phyloP scores from a whole-genome alignment of 192 early-diverging fungal species.

The Coemansia sp. region DNA sequence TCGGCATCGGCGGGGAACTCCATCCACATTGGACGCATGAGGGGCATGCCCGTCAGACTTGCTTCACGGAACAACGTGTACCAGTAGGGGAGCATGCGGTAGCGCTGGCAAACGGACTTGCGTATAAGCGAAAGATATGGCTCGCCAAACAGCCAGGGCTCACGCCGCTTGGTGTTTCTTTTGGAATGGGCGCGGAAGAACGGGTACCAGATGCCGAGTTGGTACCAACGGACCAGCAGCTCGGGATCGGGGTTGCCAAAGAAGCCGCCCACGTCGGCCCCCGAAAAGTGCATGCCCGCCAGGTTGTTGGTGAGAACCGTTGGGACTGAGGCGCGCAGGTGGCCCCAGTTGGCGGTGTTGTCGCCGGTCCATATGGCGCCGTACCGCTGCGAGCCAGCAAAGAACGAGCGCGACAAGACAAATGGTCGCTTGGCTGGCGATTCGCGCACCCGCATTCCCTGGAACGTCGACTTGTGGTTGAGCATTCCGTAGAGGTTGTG shows the following conservation, averaged over 20 bases:
- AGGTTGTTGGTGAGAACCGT: conserved; percentile 89
- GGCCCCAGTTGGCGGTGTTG: conserved; percentile 86
- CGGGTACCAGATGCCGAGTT: conserved; percentile 90
- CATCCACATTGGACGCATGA: conserved; percentile 86
- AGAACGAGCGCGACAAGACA: conserved; percentile 92
- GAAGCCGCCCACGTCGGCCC: conserved; percentile 97
- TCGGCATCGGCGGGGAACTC: conserved; percentile 81
- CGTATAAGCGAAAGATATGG: conserved; percentile 78
- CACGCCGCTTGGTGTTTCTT: conserved; percentile 92
- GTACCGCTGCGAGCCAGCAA: conserved; percentile 91
- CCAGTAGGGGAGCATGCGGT: conserved; percentile 84
- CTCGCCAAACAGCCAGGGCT: conserved; percentile 95
- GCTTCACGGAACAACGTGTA: conserved; percentile 91
- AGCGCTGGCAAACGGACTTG: conserved; percentile 74
- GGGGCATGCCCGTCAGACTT: conserved; percentile 68
- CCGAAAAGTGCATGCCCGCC: conserved; percentile 83
- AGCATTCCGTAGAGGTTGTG: conserved; percentile 94
- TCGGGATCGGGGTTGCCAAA: conserved; percentile 91
- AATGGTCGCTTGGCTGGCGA: conserved; percentile 75
- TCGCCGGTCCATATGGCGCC: conserved; percentile 99
- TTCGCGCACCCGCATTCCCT: conserved; percentile 69
- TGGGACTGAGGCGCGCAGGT: conserved; percentile 76
- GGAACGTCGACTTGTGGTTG: conserved; percentile 79
- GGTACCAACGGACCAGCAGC: conserved; percentile 94
- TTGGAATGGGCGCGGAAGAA: conserved; percentile 98